phyloP scores from a whole-genome alignment of 2,329 filamentous ascomycete genomes.

The Plectosphaerella sp. region DNA sequence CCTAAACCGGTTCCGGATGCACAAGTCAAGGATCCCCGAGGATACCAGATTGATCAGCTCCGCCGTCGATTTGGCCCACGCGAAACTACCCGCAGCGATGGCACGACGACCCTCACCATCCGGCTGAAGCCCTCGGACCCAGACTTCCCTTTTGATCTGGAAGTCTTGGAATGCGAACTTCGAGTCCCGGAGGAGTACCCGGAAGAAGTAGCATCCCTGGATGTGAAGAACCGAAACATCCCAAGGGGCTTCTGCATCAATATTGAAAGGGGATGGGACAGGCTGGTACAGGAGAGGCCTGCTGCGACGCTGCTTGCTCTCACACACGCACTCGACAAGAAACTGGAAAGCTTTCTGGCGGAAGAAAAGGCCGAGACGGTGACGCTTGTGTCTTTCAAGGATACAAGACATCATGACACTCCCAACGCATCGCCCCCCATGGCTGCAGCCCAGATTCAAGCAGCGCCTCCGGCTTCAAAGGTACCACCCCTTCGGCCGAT shows the following conservation, averaged over 20 bases:
- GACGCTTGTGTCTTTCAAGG: slow-evolving; percentile 60
- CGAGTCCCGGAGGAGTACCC: slow-evolving; percentile 63
- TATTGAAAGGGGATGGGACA: slow-evolving; percentile 69
- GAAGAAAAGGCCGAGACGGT: slow-evolving; percentile 69
- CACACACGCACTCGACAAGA: slow-evolving; percentile 67
- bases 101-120: slow-evolving; percentile 57
- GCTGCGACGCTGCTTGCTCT: slow-evolving; percentile 59
- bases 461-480: slow-evolving; percentile 3
- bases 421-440: not conserved
- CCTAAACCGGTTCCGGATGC: slow-evolving; percentile 61
- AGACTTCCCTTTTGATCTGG: slow-evolving; percentile 77
- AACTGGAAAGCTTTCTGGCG: slow-evolving; percentile 65
- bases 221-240: slow-evolving; percentile 64
- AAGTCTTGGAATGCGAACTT: slow-evolving; percentile 63
- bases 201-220: slow-evolving; percentile 49
- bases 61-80: slow-evolving; percentile 58
- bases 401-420: slow-evolving; percentile 39
- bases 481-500: slow-evolving; percentile 22
- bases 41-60: slow-evolving; percentile 72
- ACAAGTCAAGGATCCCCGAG: slow-evolving; percentile 63
- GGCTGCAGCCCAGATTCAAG: not conserved
- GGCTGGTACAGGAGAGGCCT: slow-evolving; percentile 51
- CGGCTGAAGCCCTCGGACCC: slow-evolving; percentile 70
- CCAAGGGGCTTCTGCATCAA: slow-evolving; percentile 71
- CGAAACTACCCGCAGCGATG: slow-evolving; percentile 36